These are phyloP conservation scores for Pistacia atlantica DNA, from an alignment of 345 rosid genomes.

Conservation along the genomic window DNA sequence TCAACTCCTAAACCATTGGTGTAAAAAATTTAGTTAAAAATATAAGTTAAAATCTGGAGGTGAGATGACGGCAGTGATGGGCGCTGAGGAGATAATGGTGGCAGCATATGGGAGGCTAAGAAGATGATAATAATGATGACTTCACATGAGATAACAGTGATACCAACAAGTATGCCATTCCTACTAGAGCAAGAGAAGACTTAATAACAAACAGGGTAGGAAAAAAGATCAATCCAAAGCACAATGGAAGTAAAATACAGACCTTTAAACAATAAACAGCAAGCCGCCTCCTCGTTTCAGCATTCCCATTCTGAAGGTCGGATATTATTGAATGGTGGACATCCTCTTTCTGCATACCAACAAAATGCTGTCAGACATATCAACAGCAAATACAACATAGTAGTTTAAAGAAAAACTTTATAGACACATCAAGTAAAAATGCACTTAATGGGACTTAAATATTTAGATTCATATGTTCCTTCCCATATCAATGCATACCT, in stretches of 20 bases:
- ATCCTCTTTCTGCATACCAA: constrained; percentile 82
- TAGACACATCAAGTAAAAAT: neutral
- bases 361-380: constrained; percentile 12
- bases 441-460: neutral
- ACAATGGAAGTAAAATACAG: constrained; percentile 15
- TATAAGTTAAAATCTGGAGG: too few relatives aligned
- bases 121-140: too few relatives aligned
- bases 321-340: constrained; percentile 99
- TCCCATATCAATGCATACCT: constrained; percentile 12
- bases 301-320: constrained; percentile 98
- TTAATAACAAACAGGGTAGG: neutral
- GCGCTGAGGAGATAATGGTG: too few relatives aligned
- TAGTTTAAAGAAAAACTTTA: neutral
- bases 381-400: neutral
- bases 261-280: constrained; percentile 99
- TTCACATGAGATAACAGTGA: too few relatives aligned
- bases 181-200: neutral
- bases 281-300: constrained; percentile 97
- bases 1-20: too few relatives aligned
- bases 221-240: constrained; percentile 19
- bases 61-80: too few relatives aligned
- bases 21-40: too few relatives aligned
- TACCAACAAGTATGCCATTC: neutral
- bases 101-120: too few relatives aligned
- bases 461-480: neutral